Base-by-base conservation (phyloP, 441 rosid species). In the Adansonia gregorii region DNA sequence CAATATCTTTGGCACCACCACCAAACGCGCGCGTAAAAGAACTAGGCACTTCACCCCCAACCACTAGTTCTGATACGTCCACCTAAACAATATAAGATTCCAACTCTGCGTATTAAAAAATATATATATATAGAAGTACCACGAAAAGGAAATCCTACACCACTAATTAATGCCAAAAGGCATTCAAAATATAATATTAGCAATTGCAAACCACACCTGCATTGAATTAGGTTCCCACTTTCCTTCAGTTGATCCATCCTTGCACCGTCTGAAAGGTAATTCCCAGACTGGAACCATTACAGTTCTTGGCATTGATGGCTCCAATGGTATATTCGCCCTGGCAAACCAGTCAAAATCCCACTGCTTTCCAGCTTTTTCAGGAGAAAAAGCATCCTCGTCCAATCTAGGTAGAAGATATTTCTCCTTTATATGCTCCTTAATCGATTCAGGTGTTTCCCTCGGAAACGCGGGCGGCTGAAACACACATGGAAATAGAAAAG, bases 301-400 rank as follows among this genome's bases (percentile, higher is more conserved):
- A 24, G 92, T 85, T 63, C 93, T 89, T 0, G 98, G 91, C 82
- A 91, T 78, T 14, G 98, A 88, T 35, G 94, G 98, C 73, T 94
- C 93, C 69, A 86, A 83, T 3, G 95, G 91, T 69, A 91, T 87
- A 71, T 92, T 91, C 49, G 88, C 97, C 88, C 81, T 89, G 27
- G 87, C 87, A 88, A 96, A 94, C 99, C 99, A 96, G 81, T 96
- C 94, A 81, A 94, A 94, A 73, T 93, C 93, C 99, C 99, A 96
- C 79, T 92, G 98, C 83, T 89, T 89, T 82, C 90, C 95, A 76
- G 86, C 87, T 22, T 89, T 92, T 78, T 92, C 91, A 0, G 94
- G 88, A 39, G 95, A 89, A 83, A 93, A 96, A 20, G 84, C 91
- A 58, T 93, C 94, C 12, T 85, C 69, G 22, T 93, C 99, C 82